Evolutionary conservation across 805 yeast genomes (phyloP), one percentile per base, ranked within the genome.

Genomic region (Metschnikowia kunwiensis): DNA sequence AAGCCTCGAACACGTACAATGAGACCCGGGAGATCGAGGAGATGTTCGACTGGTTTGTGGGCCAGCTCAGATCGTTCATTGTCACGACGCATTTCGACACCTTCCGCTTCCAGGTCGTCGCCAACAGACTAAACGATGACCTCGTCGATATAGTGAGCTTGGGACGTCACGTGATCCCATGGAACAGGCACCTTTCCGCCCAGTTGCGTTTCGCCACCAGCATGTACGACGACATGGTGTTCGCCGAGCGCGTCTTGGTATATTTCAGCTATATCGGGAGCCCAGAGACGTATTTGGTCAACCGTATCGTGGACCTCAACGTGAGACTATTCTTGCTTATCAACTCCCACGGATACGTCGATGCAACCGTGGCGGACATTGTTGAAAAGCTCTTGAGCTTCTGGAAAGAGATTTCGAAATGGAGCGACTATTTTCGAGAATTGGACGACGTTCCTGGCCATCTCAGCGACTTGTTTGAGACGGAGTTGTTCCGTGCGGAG

Each of bases 91-190:
- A 34, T 12, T 34, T 34, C 4, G 37, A 34, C 12, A 34, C 27
- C 4, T 34, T 34, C 24, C 27, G 37, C 5, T 34, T 34, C 16
- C 27, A 16, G 7, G 27, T 34, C 15, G 18, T 34, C 12, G n/a
- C 10, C 6, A 21, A 27, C 11, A 27, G 9, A 21, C 13, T 34
- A 4, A 16, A 6, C 12, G 15, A 15, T 4, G 37, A 34, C 18
- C 21, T 34, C 6, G 7, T 9, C 3, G 37, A 34, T 10, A 34
- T 34, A 22, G 16, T 27, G 13, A n/a, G 12, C 9, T 5, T 34
- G 8, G 13, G 27, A 5, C 7, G 11, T 2, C 21, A 9, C 3
- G 17, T 22, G 9, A 17, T 27, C 6, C 17, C 5, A 3, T 4
- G 10, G 7, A 22, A 27, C 15, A 14, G 10, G 5, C 18, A 18